Base-by-base conservation (phyloP, 768 basidiomycete genomes). In the Russula olivacea region DNA sequence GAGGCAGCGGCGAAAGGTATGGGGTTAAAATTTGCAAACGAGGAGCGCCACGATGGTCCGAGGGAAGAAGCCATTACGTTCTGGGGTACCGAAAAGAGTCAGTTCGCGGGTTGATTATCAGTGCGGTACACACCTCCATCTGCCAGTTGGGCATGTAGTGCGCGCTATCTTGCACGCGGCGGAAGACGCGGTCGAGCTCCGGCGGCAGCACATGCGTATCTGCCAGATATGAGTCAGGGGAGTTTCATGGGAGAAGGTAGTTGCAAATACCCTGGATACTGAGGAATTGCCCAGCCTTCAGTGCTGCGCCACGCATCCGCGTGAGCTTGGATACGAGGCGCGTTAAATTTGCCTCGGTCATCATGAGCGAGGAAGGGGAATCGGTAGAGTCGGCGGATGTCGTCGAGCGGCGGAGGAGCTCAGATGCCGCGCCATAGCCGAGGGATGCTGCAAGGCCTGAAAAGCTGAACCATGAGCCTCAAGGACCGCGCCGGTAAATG, bases 121-220 rank as follows among this genome's bases (percentile, higher is more conserved):
- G 47, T 36, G 11, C 30, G 6, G 7, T 4, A 71, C 75, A 21
- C 17, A 92, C 95, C 83, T 95, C 90, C 86, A 98, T 89, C 72
- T 99, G 96, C 89, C 90, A 95, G 68, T 96, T 89, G 0, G 96
- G 96, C 96, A 99, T 99, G 72, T 98, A 98, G 73, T 99, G 93
- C 1, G 96, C 96, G 68, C 88, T 86, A 67, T 96, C 91, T 71
- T 98, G 96, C 0, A 99, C 95, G 32, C 88, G 79, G 55, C 93
- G 83, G 68, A 99, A 86, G 34, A 99, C 88, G 58, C 83, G 81
- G 70, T 98, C 94, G 3, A 98, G 75, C 66, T 96, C 93, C 0
- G 89, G 83, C 0, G 95, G 91, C 2, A 99, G 78, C 41, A 91
- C 76, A 66, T 96, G 88, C 0, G 93, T 90, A 73, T 99, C 96